Base-by-base conservation (phyloP, 305 asterid species). In the Fraxinus baroniana region DNA sequence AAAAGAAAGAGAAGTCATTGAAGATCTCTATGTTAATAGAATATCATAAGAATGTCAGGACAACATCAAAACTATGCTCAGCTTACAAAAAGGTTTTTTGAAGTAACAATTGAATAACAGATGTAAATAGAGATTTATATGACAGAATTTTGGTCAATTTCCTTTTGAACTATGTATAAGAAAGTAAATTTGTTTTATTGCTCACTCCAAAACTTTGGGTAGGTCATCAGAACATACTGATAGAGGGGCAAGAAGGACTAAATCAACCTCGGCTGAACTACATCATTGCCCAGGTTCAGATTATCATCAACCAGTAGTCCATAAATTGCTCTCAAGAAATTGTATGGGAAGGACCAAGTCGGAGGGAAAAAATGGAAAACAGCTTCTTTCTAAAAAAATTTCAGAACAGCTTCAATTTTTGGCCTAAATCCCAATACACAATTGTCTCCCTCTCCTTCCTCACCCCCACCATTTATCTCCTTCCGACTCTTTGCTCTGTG, bases 141-240 rank as follows among this genome's bases (percentile, higher is more conserved):
- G 36, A 68, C 36, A 68, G 20, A 68, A 28, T 68, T 60, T 68
- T 28, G 74, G 74, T 68, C 37, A 68, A 26, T 15, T 68, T 26
- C 37, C 39, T 1, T 12, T 68, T 28, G 36, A 26, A 28, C 74
- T 3, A 52, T 68, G 74, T n/a, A 68, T 1, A 12, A 68, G 37
- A 26, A 68, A 68, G 74, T 28, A 68, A 28, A 68, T 12, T 68
- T 10, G 36, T 15, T 66, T 28, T 18, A 66, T 26, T 66, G 74
- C 74, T 24, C 37, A 24, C 74, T 68, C 74, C 74, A 20, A 24
- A 24, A 3, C 26, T 52, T 41, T 76, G 10, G 76, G 73, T 41
- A 78, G 74, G 82, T 78, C 33, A 13, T 10, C 49, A 26, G 37
- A 81, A 78, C 68, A 70, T 70, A 32, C 52, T 37, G 32, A 22